Base-by-base conservation (phyloP, 164 flowering plant genomes). In the Akebia trifoliata region DNA sequence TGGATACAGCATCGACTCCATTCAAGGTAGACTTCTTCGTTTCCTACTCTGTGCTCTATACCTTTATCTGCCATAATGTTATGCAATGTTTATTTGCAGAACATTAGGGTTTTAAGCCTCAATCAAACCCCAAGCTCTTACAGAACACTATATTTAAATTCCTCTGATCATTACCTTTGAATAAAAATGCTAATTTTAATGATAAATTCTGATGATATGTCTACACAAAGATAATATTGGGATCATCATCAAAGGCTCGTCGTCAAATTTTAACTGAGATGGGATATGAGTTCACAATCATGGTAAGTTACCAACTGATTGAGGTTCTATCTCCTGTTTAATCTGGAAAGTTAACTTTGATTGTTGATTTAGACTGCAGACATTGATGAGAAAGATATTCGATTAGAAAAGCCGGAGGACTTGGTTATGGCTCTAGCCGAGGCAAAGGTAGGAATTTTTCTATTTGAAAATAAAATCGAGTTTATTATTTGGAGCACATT, bases 341-440 rank as follows among this genome's bases (percentile, higher is more conserved):
- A 21, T 32, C 22, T 40, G 18, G 45, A 32, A 26, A 18, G 20
- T 45, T 73, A 10, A 68, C 50, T 55, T 18, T 12, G 9, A 9
- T 55, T 56, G 38, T 35, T 20, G 1, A 57, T 39, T 29, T 70
- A 91, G 98, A 76, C 86, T 74, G 96, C 98, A 71, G 96, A 88
- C 51, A 88, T 91, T 46, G 98, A 91, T 70, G 98, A 91, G 64
- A 91, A 86, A 65, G 59, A 60, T 35, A 82, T 86, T 52, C 76
- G 98, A 34, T 84, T 52, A 60, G 90, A 86, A 62, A 81, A 73
- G 54, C 96, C 98, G 0, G 98, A 91, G 66, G 98, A 88, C 37
- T 72, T 91, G 72, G 98, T 91, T 10, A 74, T 86, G 90, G 85
- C 89, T 64, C 73, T 91, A 50, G 98, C 96, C 4, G 84, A 88